These are phyloP conservation scores for Rhizopogon sp. DNA, from an alignment of 768 basidiomycete genomes.

Conservation along the genomic window DNA sequence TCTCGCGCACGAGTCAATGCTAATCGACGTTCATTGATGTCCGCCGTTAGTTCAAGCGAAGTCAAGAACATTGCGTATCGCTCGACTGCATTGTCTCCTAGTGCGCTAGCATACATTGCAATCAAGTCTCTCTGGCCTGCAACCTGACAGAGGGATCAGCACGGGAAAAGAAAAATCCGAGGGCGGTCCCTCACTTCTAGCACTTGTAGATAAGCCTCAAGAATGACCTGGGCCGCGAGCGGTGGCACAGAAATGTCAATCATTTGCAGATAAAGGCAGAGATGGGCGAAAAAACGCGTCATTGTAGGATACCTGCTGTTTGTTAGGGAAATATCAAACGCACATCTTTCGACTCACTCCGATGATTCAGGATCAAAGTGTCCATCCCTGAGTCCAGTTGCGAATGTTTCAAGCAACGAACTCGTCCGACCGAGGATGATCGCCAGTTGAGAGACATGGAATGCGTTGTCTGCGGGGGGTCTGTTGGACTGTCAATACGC, in stretches of 20 bases:
- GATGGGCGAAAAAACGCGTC: conserved; percentile 90
- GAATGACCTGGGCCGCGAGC: conserved; percentile 69
- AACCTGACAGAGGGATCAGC: conserved; percentile 31
- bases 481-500: conserved; percentile 26
- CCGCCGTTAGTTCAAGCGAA: conserved; percentile 61
- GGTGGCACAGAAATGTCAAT: conserved; percentile 74
- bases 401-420: conserved; percentile 64
- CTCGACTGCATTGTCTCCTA: conserved; percentile 88
- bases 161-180: neutral
- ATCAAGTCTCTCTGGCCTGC: conserved; percentile 83
- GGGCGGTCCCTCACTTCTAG: conserved; percentile 56
- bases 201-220: conserved; percentile 85
- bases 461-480: conserved; percentile 64
- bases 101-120: conserved; percentile 87
- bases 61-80: conserved; percentile 90
- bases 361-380: conserved; percentile 41
- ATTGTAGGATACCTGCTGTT: conserved; percentile 56
- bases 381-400: conserved; percentile 48
- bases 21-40: conserved; percentile 57
- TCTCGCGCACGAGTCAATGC: conserved; percentile 75
- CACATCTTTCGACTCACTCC: conserved; percentile 42
- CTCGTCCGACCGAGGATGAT: conserved; percentile 72
- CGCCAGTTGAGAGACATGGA: conserved; percentile 77
- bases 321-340: conserved; percentile 5
- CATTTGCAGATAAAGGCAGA: conserved; percentile 84